Percentiles rank a stretch among this genome's conserved stretches.
Conservation (phyloP, 1,284 basidiomycete genomes). For the Cryptococcus sp. region DNA sequence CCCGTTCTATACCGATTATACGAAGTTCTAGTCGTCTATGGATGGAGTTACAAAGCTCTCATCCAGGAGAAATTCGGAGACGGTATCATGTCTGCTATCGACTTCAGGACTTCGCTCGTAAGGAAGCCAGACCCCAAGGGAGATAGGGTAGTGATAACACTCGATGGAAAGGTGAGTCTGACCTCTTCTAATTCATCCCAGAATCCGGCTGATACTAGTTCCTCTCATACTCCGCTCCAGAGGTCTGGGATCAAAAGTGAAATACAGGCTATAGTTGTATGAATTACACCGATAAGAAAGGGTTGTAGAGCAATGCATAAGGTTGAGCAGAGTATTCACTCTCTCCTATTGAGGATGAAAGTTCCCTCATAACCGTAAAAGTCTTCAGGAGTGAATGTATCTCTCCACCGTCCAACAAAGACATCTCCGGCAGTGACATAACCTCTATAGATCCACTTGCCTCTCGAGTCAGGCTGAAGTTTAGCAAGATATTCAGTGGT, state of each 20-base stretch:
- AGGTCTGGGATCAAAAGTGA: constrained; percentile 10
- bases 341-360: constrained; percentile 42
- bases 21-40: constrained; percentile 79
- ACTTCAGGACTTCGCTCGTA: constrained; percentile 65
- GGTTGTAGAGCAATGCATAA: not conserved
- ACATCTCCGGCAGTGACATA: constrained; percentile 43
- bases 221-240: constrained; percentile 24
- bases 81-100: constrained; percentile 85
- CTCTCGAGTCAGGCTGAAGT: constrained; percentile 51
- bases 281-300: not conserved
- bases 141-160: constrained; percentile 73
- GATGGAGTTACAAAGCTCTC: constrained; percentile 58
- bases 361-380: constrained; percentile 49
- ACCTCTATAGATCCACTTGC: constrained; percentile 54
- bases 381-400: constrained; percentile 46
- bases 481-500: too few species aligned
- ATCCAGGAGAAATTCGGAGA: constrained; percentile 90
- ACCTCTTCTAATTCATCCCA: too few species aligned
- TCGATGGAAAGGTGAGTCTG: constrained; percentile 60
- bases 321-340: not conserved
- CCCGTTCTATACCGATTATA: constrained; percentile 80
- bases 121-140: constrained; percentile 75
- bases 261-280: too few species aligned
- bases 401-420: constrained; percentile 48
- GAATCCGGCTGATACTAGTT: constrained; percentile 9